Conservation (phyloP, 495 filamentous ascomycete genomes). For the Penicillium herquei region DNA sequence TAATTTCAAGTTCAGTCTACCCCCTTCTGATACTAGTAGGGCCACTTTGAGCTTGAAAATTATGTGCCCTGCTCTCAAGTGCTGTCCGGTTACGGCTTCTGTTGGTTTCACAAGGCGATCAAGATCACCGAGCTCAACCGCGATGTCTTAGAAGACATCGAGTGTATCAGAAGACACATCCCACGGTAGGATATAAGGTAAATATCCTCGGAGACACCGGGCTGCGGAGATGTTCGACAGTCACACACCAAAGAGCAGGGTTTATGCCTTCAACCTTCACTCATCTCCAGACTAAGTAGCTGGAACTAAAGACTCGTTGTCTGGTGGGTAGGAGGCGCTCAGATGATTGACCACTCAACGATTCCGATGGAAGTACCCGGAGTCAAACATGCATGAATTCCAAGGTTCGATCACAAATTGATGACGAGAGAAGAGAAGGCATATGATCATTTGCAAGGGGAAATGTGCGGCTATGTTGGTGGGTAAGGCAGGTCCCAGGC, state of each 20-base stretch:
- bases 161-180: background rate
- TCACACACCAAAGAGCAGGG: constrained; percentile 13
- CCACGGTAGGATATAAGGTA: background rate
- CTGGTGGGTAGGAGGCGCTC: background rate
- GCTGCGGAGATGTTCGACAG: background rate
- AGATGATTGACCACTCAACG: background rate
- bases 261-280: background rate
- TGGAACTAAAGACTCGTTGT: background rate
- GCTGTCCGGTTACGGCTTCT: background rate
- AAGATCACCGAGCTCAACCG: constrained; percentile 5
- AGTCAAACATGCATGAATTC: constrained; percentile 9
- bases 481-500: background rate
- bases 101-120: constrained; percentile 3
- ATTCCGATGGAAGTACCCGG: background rate
- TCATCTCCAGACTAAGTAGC: background rate
- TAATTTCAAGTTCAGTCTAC: no score
- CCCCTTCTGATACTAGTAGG: no score
- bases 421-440: background rate
- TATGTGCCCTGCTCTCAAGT: no score
- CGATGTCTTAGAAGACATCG: constrained; percentile 12
- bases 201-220: background rate
- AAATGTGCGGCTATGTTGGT: background rate
- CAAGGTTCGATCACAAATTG: background rate
- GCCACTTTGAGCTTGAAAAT: background rate
- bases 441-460: no score